These are phyloP conservation scores for Porpolomopsis calyptriformis DNA, from an alignment of 768 basidiomycete species.

Conservation along the genomic window DNA sequence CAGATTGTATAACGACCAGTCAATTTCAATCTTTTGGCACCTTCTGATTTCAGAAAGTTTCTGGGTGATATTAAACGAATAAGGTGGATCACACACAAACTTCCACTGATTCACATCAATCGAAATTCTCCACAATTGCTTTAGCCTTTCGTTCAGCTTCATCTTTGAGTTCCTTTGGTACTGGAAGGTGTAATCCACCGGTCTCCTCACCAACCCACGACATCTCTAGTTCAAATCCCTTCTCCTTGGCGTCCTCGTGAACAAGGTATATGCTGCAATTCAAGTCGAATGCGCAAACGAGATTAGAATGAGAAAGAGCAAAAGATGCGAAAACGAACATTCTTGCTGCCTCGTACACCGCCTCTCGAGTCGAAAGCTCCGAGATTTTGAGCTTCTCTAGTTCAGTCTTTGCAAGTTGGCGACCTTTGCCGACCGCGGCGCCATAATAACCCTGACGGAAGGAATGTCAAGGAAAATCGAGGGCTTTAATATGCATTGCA, in stretches of 20 bases:
- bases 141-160: slow-evolving; percentile 87
- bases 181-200: slow-evolving; percentile 63
- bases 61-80: too few species aligned
- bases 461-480: neutral
- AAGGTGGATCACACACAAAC: too few species aligned
- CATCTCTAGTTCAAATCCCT: slow-evolving; percentile 96
- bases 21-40: too few species aligned
- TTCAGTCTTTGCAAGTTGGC: slow-evolving; percentile 95
- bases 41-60: too few species aligned
- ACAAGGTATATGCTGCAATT: slow-evolving; percentile 81
- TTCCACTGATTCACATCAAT: too few species aligned
- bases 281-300: neutral
- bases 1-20: slow-evolving; percentile 84
- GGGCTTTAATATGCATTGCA: slow-evolving; percentile 18
- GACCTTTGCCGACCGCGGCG: slow-evolving; percentile 96
- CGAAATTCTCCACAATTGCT: slow-evolving; percentile 61
- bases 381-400: slow-evolving; percentile 88
- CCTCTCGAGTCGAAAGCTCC: slow-evolving; percentile 72
- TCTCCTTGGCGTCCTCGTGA: slow-evolving; percentile 96
- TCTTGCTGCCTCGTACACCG: slow-evolving; percentile 85
- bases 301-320: neutral
- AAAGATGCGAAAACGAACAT: slow-evolving; percentile 57
- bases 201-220: slow-evolving; percentile 91
- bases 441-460: slow-evolving; percentile 77
- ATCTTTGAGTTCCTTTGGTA: slow-evolving; percentile 73